These are phyloP conservation scores for Neckera pumila DNA, from an alignment of 225 moss, liverwort and hornwort species.

Conservation along the genomic window DNA sequence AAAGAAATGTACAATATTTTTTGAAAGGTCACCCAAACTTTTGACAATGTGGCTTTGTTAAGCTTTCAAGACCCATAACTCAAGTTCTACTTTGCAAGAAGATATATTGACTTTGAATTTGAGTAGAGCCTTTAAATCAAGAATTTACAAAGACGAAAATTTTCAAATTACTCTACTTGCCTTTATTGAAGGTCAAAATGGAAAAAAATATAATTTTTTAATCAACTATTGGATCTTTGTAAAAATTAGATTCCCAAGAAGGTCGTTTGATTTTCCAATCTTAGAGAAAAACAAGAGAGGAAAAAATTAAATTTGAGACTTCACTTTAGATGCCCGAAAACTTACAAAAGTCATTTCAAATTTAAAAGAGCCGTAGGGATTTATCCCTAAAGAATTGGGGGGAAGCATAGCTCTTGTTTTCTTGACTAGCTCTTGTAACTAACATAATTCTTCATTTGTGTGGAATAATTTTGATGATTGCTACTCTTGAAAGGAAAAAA, in stretches of 20 bases:
- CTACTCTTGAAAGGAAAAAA: too few species aligned
- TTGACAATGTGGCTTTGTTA: background rate
- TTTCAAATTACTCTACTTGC: background rate
- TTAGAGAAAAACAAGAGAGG: background rate
- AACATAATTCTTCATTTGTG: too few species aligned
- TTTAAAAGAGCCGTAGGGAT: rapidly evolving
- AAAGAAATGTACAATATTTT: background rate
- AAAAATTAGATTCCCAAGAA: too few species aligned
- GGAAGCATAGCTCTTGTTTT: too few species aligned
- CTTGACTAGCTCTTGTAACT: too few species aligned
- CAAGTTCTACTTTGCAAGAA: background rate
- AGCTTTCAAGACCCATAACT: background rate
- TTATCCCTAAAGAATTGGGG: too few species aligned
- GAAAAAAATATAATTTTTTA: background rate
- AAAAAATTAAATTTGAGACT: background rate
- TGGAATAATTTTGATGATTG: too few species aligned
- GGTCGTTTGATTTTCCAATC: background rate
- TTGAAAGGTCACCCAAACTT: background rate
- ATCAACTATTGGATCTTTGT: background rate
- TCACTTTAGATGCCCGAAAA: background rate
- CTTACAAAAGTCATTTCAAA: background rate
- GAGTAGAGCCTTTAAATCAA: background rate
- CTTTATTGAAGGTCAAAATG: background rate
- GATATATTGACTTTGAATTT: background rate
- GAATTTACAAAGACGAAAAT: too few species aligned